Base-by-base conservation (phyloP, 805 yeast species). In the Nakazawaea anatomiae region DNA sequence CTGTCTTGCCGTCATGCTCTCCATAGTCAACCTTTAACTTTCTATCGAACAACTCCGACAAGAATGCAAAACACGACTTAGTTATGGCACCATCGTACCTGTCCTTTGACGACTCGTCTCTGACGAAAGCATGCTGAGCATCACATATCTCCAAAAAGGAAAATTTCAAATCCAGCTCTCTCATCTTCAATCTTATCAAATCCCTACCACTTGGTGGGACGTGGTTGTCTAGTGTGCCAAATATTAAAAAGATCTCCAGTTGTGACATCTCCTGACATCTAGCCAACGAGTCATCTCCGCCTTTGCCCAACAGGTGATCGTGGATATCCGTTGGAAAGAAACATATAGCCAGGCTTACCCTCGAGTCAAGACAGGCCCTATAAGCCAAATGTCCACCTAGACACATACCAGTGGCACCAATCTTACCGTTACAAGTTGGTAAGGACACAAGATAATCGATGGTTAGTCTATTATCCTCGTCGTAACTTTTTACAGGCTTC, bases 381-480 rank as follows among this genome's bases (percentile, higher is more conserved):
- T 76, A 85, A 1, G 94, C 92, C 58, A 86, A 70, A 62, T 87
- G 94, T 1, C 94, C 95, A 25, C 94, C 94, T 38, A 87, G 76
- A 64, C 95, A 87, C 94, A 87, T 87, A 18, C 94, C 95, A 3
- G 92, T 85, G 43, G 90, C 84, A 38, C 94, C 94, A 57, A 85
- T 77, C 52, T 75, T 78, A 41, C 91, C 91, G 55, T 77, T 82
- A 63, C 86, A 86, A 9, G 89, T 84, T 1, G 74, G 69, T 55
- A 87, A 71, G 2, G 75, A 58, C 45, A 65, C 65, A 51, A 87
- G 71, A 60, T 85, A 80, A 60, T 85, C 89, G 58, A 86, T 74
- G 14, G 87, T 74, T 51, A 85, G 66, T 47, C 66, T 73, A 60
- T 76, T 80, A 65, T 87, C 95, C 60, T 86, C 92, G 59, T 87